phyloP scores from a whole-genome alignment of 352 stramenopile species.

The Phytophthora uliginosa region DNA sequence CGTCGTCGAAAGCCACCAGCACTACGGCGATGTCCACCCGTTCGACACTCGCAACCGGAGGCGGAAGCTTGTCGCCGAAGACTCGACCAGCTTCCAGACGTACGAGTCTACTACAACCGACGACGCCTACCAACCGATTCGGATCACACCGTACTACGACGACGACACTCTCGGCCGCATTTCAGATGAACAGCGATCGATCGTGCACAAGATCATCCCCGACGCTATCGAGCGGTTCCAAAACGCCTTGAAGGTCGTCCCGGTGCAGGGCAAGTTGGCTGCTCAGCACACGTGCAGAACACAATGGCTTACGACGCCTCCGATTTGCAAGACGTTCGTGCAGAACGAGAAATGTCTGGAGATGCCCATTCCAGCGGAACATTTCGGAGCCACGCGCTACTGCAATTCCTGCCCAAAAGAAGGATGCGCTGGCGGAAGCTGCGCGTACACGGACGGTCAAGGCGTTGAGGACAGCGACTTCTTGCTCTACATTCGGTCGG shows the following conservation, averaged over 20 bases:
- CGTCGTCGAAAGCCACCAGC: conserved; percentile 28
- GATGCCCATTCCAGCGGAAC: conserved; percentile 70
- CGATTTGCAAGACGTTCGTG: conserved; percentile 65
- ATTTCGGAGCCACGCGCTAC: conserved; percentile 62
- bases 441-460: conserved; percentile 38
- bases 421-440: conserved; percentile 55
- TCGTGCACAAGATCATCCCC: conserved; percentile 70
- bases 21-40: conserved; percentile 39
- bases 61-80: conserved; percentile 17
- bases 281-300: conserved; percentile 69
- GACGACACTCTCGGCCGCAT: conserved; percentile 56
- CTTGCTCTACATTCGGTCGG: conserved; percentile 74
- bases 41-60: conserved; percentile 21
- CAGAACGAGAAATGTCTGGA: conserved; percentile 71
- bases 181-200: conserved; percentile 42
- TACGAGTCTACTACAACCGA: conserved; percentile 46
- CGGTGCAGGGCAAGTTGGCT: conserved; percentile 68
- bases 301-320: conserved; percentile 65
- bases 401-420: conserved; percentile 57
- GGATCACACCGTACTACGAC: conserved; percentile 83
- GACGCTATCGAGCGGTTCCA: conserved; percentile 76
- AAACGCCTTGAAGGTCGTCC: conserved; percentile 64
- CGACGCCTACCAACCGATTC: conserved; percentile 60
- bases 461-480: conserved; percentile 72
- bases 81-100: conserved; percentile 41